Base-by-base conservation (phyloP, 2,329 filamentous ascomycete species). In the Aotearoamyces nothofagi region DNA sequence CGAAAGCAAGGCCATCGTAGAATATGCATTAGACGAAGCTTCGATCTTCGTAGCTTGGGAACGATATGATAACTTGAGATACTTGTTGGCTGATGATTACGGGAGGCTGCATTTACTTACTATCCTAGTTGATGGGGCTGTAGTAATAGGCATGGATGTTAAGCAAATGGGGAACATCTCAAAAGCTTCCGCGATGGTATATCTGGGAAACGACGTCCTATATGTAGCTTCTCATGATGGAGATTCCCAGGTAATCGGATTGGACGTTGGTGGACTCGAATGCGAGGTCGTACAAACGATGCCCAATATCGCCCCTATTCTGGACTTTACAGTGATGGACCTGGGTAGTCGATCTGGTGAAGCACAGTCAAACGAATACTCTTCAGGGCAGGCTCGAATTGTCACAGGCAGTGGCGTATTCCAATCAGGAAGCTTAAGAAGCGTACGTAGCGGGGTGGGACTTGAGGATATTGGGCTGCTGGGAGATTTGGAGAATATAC, bases 271-370 rank as follows among this genome's bases (percentile, higher is more conserved):
- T 31, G 14, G n/a, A 38, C 4, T 9, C 37, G 35, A 5, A 33
- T 60, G 86, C 34, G 61, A 75, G 26, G 53, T 86, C 4, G 51
- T 90, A 7, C 83, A 93, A 46, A 78, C 71, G 0, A 63, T 92
- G 32, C 59, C 69, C 3, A 98, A 93, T 46, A 82, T 96, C 42
- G 84, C 80, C 0, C 90, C 90, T 0, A 80, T 98, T 23, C 57
- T 96, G 22, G 90, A 98, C 49, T 94, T 98, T 42, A 77, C 80
- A 1, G 72, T 98, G 10, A 93, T 96, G 83, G 90, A 96, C 45
- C 79, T 96, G 64, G 87, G 86, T 1, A 86, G 83, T 41, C 66
- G 82, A 32, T 76, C 81, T 34, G 77, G 77, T 13, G 78, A 90
- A 38, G 71, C 65, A 6, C 75, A 82, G 33, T 78, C 77, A 3